Base-by-base conservation (phyloP, 148 eudicot genomes). In the Salicornia ramosissima region DNA sequence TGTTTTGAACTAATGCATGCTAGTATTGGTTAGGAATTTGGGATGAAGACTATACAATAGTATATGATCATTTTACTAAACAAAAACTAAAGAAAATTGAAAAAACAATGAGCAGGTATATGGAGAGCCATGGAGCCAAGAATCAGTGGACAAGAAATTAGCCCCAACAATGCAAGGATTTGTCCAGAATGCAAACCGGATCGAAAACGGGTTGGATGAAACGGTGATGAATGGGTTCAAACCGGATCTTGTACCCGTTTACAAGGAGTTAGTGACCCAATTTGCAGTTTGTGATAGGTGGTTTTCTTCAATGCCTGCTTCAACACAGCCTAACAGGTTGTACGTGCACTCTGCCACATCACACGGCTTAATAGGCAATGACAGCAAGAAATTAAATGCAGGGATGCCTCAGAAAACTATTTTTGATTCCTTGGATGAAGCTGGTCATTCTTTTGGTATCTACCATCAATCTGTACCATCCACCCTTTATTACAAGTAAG, bases 321-420 rank as follows among this genome's bases (percentile, higher is more conserved):
- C 86, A 0, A 90, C 96, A 53, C 96, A 90, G 74, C 86, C 92
- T 34, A 90, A 90, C 67, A 65, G 96, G 78, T 70, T 76, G 45
- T 90, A 79, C 49, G 77, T 90, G 28, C 96, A 90, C 80, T 86
- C 92, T 0, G 96, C 96, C 29, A 90, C 96, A 13, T 90, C 96
- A 2, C 75, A 83, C 28, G 96, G 96, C 1, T 75, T 85, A 6
- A 70, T 80, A 3, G 76, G 80, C 2, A 90, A 86, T 59, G 86
- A 87, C 53, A 81, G 79, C 22, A 43, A 83, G 10, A 76, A 67
- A 65, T 51, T 90, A 33, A 77, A 80, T 24, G 77, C 81, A 71
- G 96, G 96, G 26, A 79, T 76, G 65, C 96, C 96, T 2, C 96
- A 90, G 63, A 87, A 83, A 72, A 90, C 96, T 3, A 86, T 90